Conservation (phyloP, 192 early-diverging fungal genomes). For the Geranomyces michiganensis region DNA sequence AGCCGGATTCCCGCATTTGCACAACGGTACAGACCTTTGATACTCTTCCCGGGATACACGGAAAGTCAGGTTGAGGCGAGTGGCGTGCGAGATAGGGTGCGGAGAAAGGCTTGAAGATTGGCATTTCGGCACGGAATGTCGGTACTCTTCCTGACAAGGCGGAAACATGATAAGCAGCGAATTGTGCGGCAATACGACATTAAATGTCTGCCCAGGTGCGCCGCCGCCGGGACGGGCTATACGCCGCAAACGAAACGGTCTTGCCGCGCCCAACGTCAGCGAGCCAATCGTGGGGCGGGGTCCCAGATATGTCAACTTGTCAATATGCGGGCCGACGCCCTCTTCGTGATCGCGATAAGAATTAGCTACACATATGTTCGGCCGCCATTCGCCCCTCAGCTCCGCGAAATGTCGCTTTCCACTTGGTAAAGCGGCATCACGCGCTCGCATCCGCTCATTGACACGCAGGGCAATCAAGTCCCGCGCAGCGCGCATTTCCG, state of each 20-base stretch:
- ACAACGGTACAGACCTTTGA: slow-evolving; percentile 36
- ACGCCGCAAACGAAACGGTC: slow-evolving; percentile 46
- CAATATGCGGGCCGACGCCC: slow-evolving; percentile 48
- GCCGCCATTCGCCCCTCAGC: slow-evolving; percentile 39
- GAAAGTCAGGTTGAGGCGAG: slow-evolving; percentile 56
- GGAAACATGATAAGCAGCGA: slow-evolving; percentile 58
- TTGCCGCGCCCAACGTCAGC: slow-evolving; percentile 48
- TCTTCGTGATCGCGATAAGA: slow-evolving; percentile 41
- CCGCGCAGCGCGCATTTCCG: slow-evolving; percentile 19
- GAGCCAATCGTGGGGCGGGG: slow-evolving; percentile 53
- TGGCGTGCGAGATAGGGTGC: slow-evolving; percentile 42
- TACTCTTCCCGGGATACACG: slow-evolving; percentile 45
- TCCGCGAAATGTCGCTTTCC: slow-evolving; percentile 23
- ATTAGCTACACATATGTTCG: slow-evolving; percentile 48
- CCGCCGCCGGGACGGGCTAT: slow-evolving; percentile 12
- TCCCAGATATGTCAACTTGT: slow-evolving; percentile 52
- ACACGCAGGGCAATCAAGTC: slow-evolving; percentile 22
- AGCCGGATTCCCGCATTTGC: slow-evolving; percentile 40
- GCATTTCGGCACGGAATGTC: slow-evolving; percentile 46
- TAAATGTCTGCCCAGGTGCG: slow-evolving; percentile 36
- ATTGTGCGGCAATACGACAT: slow-evolving; percentile 52
- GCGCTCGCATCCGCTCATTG: slow-evolving; percentile 23
- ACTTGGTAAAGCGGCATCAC: not conserved
- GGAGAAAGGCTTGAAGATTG: slow-evolving; percentile 8
- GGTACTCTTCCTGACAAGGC: slow-evolving; percentile 52